Evolutionary conservation across 495 filamentous ascomycete genomes (phyloP), one percentile per base, ranked within the genome.

Genomic region (Penicillium alfredii): DNA sequence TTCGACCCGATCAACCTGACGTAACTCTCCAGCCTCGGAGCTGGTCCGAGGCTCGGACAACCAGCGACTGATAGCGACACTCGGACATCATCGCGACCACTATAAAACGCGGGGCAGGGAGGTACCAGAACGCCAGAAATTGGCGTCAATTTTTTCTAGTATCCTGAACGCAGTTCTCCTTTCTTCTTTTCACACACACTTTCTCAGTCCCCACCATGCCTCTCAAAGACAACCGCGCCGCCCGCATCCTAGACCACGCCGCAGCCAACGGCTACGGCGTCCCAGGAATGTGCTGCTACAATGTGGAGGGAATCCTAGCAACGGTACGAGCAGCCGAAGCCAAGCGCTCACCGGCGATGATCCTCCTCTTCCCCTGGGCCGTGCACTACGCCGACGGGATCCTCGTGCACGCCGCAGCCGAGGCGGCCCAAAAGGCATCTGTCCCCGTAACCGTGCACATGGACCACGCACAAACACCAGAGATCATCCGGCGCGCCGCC

Each of bases 331-430:
- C 85, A 4, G 86, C 86, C 37, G 82, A 87, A 62, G 69, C 73
- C 18, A 82, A 84, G 33, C 63, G 66, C 35, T 85, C 83, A 0
- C 82, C 86, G 0, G 78, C 82, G 39, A 86, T 88, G 76, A 76
- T 93, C 51, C 79, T 85, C 20, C 80, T 93, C 58, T 90, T 93
- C 66, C 86, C 86, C 35, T 93, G 86, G 86, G 83, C 86, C 0
- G 59, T 84, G 58, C 61, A 77, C 65, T 87, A 86, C 63, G 80
- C 79, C 21, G 68, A 69, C 49, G 71, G 76, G 7, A 64, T 73
- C 50, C 76, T 77, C 35, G 73, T 82, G 18, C 74, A 80, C 56
- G 75, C 77, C 8, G 79, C 77, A 21, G 78, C 78, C 28, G 69
- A 77, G 45, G 78, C 79, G 10, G 73, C 73, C 13, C 71, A 71